These are phyloP conservation scores for Astrocystis sublimbata DNA, from an alignment of 495 filamentous ascomycete species.

Conservation along the genomic window DNA sequence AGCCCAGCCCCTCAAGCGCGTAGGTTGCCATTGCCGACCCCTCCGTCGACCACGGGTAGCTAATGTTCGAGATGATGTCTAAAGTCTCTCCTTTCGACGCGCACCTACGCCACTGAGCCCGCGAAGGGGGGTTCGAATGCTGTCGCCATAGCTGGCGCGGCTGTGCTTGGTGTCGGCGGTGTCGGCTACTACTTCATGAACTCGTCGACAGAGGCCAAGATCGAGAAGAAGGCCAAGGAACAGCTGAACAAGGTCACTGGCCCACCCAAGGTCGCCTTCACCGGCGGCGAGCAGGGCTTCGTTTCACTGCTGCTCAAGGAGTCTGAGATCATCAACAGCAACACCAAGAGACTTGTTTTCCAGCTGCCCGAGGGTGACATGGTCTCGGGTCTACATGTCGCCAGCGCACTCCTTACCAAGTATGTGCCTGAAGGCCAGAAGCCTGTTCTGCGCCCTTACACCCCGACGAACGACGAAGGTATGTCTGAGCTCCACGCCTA, in stretches of 20 bases:
- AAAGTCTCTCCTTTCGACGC: constrained; percentile 38
- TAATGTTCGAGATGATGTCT: constrained; percentile 15
- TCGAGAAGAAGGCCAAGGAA: constrained; percentile 50
- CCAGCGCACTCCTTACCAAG: constrained; percentile 86
- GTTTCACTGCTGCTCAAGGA: constrained; percentile 75
- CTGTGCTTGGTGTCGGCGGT: constrained; percentile 43
- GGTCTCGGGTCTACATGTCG: constrained; percentile 75
- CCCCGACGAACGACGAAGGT: constrained; percentile 85
- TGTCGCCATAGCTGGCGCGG: constrained; percentile 43
- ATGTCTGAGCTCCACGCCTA: constrained; percentile 27
- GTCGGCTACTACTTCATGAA: constrained; percentile 53
- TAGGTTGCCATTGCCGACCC: constrained; percentile 29
- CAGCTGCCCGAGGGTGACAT: constrained; percentile 78
- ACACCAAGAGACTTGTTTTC: constrained; percentile 87
- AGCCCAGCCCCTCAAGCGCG: constrained; percentile 48
- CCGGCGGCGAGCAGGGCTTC: constrained; percentile 84
- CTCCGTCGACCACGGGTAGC: constrained; percentile 9
- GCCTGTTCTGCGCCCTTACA: constrained; percentile 86
- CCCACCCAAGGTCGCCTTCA: constrained; percentile 63
- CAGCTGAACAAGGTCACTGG: constrained; percentile 30
- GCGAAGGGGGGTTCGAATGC: constrained; percentile 42
- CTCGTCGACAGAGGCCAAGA: constrained; percentile 48
- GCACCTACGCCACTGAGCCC: constrained; percentile 57
- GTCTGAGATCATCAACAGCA: constrained; percentile 78
- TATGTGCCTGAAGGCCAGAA: constrained; percentile 81